Evolutionary conservation across 2,329 filamentous ascomycete species (phyloP).

Genomic region (Dactylella cylindrospora): DNA sequence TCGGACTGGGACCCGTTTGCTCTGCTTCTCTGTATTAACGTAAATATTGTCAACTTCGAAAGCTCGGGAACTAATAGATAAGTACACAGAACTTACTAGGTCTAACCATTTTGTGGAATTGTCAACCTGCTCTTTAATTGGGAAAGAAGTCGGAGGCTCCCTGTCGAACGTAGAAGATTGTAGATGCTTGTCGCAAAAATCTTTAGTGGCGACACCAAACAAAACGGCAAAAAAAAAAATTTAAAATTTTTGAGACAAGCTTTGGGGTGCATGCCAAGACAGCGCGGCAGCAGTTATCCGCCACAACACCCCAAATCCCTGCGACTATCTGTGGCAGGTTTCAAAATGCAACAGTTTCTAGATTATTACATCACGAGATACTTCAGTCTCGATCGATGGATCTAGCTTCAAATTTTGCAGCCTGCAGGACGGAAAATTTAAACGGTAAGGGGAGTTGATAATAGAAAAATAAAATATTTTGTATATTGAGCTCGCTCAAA

Average conservation of each 20-base stretch:
- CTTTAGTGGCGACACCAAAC: neutral
- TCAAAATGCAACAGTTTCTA: no score
- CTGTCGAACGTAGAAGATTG: conserved; percentile 12
- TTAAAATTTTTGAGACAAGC: neutral
- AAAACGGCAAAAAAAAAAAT: conserved; percentile 20
- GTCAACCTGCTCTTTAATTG: neutral
- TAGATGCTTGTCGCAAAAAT: conserved; percentile 15
- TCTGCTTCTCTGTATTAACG: conserved; percentile 74
- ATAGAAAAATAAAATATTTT: no score
- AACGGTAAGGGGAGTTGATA: no score
- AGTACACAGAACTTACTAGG: conserved; percentile 45
- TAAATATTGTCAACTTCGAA: conserved; percentile 16
- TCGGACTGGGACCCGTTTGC: conserved; percentile 85
- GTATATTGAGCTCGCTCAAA: no score
- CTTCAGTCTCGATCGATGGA: no score
- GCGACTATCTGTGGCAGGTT: neutral
- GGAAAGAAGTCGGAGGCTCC: conserved; percentile 3
- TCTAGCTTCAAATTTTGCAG: no score
- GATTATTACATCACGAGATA: no score
- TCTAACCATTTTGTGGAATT: conserved; percentile 48
- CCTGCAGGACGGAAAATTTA: no score
- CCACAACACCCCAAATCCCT: neutral
- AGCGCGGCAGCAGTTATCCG: neutral
- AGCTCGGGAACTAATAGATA: neutral
- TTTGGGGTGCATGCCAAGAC: conserved; percentile 19